Percentiles rank a stretch among this genome's conserved stretches.
These are phyloP conservation scores for Epichloe gansuensis DNA, from an alignment of 2,329 filamentous ascomycete genomes.

Conservation along the genomic window DNA sequence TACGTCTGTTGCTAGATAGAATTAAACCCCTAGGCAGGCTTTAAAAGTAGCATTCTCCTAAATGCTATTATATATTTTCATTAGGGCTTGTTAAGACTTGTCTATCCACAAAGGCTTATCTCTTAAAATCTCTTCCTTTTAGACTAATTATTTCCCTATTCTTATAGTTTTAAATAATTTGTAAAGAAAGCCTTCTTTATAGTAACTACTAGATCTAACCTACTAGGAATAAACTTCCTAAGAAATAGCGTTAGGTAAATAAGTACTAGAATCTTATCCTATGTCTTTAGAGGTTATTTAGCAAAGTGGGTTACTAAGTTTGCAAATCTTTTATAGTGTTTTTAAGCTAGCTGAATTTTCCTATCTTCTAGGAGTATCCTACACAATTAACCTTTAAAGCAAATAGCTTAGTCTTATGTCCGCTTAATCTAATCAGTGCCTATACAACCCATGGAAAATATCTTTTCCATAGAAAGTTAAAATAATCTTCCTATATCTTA, in stretches of 20 bases:
- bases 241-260: not conserved
- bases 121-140: not conserved
- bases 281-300: not conserved
- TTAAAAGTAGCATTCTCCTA: not conserved
- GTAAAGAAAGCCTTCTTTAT: not conserved
- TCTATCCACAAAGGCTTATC: not conserved
- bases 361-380: too few relatives aligned
- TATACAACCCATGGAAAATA: too few relatives aligned
- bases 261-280: not conserved
- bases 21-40: not conserved
- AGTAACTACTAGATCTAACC: not conserved
- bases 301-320: not conserved
- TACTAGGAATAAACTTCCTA: not conserved
- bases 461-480: too few relatives aligned
- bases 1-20: not conserved
- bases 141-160: not conserved
- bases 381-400: too few relatives aligned
- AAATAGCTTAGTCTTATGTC: too few relatives aligned
- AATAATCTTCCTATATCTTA: too few relatives aligned
- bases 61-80: not conserved
- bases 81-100: not conserved
- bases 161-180: not conserved
- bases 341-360: too few relatives aligned
- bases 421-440: too few relatives aligned
- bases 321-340: too few relatives aligned